Conservation (phyloP, 2,329 filamentous ascomycete species). For the Trichoderma guizhouense region DNA sequence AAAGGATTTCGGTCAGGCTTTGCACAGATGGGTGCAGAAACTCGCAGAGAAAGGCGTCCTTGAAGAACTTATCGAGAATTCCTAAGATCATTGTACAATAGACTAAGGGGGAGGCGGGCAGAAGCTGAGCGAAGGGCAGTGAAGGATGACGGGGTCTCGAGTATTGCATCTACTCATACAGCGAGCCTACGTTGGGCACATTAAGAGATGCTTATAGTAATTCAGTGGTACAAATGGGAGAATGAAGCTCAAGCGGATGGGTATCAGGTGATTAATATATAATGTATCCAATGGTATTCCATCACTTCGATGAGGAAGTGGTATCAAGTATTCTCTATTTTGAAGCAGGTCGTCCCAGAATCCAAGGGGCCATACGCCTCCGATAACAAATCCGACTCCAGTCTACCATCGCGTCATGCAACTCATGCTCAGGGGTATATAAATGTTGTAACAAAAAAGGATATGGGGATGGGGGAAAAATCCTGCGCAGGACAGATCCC, state of each 20-base stretch:
- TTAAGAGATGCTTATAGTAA: background rate
- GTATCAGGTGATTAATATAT: background rate
- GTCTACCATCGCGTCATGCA: background rate
- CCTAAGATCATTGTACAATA: background rate
- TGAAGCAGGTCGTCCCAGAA: background rate
- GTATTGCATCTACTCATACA: background rate
- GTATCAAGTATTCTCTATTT: background rate
- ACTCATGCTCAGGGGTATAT: background rate
- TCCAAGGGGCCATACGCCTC: background rate
- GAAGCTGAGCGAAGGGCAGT: background rate
- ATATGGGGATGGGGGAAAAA: background rate
- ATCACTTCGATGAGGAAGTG: background rate
- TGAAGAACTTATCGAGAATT: constrained; percentile 36
- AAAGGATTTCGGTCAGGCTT: constrained; percentile 66
- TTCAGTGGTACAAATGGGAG: background rate
- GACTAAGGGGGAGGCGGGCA: background rate
- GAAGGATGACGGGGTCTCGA: background rate
- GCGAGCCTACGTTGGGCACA: background rate
- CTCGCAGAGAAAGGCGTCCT: constrained; percentile 66
- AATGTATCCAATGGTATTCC: background rate
- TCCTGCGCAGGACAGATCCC: no score
- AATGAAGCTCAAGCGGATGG: background rate
- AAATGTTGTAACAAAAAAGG: background rate
- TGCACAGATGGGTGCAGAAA: constrained; percentile 66
- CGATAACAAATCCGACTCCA: background rate